Conservation (phyloP, 1,284 basidiomycete genomes). For the Pseudozyma thailandica region DNA sequence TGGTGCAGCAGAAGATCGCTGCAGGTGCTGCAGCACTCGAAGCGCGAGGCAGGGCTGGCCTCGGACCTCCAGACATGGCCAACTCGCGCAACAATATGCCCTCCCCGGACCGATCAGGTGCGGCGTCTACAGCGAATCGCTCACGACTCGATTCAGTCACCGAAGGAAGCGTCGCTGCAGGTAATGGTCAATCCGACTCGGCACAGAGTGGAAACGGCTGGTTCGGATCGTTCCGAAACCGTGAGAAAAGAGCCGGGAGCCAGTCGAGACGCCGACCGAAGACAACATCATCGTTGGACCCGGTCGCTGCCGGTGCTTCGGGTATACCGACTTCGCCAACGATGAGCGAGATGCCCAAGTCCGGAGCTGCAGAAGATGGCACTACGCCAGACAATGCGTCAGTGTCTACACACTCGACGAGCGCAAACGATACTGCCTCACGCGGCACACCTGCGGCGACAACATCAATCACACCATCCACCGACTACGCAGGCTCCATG, state of each 20-base stretch:
- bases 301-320: constrained; percentile 5
- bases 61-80: constrained; percentile 14
- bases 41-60: constrained; percentile 26
- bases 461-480: constrained; percentile 24
- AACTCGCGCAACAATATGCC: constrained; percentile 21
- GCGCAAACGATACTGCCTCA: constrained; percentile 22
- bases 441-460: constrained; percentile 17
- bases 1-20: constrained; percentile 15
- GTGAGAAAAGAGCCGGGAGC: constrained; percentile 41
- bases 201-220: constrained; percentile 35
- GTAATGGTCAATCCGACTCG: constrained; percentile 13
- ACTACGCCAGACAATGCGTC: constrained; percentile 32
- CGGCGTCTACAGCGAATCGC: constrained; percentile 24
- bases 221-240: constrained; percentile 51
- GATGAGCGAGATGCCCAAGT: constrained; percentile 13
- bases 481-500: constrained; percentile 13
- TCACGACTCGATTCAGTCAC: constrained; percentile 34
- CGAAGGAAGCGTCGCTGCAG: constrained; percentile 21
- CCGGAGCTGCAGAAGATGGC: constrained; percentile 9
- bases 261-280: constrained; percentile 43
- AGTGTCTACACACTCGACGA: constrained; percentile 38
- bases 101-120: constrained; percentile 29
- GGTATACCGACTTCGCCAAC: constrained; percentile 14
- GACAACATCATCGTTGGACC: constrained; percentile 29
- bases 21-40: constrained; percentile 7